Evolutionary conservation across 2,329 filamentous ascomycete genomes (phyloP), one percentile per base, ranked within the genome.

Genomic region (Monosporascus ibericus): DNA sequence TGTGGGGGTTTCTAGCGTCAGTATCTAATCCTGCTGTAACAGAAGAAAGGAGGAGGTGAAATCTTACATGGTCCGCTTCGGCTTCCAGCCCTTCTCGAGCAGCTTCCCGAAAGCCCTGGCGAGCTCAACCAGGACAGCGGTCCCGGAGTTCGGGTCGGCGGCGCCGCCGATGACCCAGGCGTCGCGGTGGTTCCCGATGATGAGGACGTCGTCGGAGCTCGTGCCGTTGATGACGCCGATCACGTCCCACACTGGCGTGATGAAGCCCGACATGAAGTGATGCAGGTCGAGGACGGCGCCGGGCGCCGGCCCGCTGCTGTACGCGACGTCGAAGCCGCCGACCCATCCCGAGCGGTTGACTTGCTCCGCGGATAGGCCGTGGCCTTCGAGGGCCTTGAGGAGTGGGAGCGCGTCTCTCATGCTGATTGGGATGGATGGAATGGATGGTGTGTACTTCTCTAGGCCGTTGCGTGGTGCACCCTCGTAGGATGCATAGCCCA

Each of bases 121-220:
- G 4, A 80, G 61, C 51, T 80, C 77, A 27, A 78, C 68, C 34
- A 80, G 63, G 3, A 78, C 69, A 1, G 76, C 73, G 3, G 71
- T 73, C 1, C 77, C 77, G 9, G 72, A 75, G 44, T 79, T 79
- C 2, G 77, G 77, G 49, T 80, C 77, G 0, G 72, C 74, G 1
- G 77, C 77, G 3, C 77, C 77, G 5, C 77, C 77, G 25, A 77
- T 67, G 9, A 79, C 75, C 77, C 77, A 80, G 0, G 77, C 77
- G 62, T 80, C 77, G 11, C 77, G 71, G 53, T 80, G 77, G 38
- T 80, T 79, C 3, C 77, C 77, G 24, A 80, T 68, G 27, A 80
- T 65, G 17, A 79, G 65, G 5, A 76, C 75, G 38, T 72, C 60
- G 36, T 64, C 59, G 0, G 72, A 67, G 46, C 72, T 68, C 1